These are phyloP conservation scores for Hippophae gyantsensis DNA, from an alignment of 306 rosid species.

Conservation along the genomic window DNA sequence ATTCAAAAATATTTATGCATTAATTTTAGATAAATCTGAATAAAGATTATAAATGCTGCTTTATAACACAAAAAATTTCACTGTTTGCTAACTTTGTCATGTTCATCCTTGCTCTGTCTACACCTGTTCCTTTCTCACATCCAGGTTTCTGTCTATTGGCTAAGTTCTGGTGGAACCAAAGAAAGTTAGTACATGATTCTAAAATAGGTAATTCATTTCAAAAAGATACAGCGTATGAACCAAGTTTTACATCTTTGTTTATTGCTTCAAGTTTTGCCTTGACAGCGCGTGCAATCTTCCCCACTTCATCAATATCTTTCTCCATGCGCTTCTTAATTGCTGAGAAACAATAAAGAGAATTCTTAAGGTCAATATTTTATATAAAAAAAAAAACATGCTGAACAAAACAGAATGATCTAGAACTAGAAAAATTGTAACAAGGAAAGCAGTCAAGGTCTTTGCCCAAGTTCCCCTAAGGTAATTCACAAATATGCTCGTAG, in stretches of 20 bases:
- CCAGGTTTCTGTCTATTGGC: conserved; percentile 80
- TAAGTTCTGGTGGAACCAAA: conserved; percentile 49
- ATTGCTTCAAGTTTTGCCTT: conserved; percentile 75
- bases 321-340: conserved; percentile 97
- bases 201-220: not conserved
- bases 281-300: conserved; percentile 75
- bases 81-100: conserved; percentile 64
- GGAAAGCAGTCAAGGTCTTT: not conserved
- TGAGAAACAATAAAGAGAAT: conserved; percentile 26
- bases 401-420: not conserved
- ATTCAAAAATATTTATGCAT: conserved; percentile 21
- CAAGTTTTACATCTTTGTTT: conserved; percentile 61
- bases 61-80: conserved; percentile 10
- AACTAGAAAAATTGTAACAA: conserved; percentile 1
- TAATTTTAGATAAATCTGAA: conserved; percentile 13
- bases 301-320: conserved; percentile 94
- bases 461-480: not conserved
- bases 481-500: not conserved
- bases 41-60: not conserved
- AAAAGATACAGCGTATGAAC: conserved; percentile 12
- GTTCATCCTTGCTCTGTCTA: conserved; percentile 89
- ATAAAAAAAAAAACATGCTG: conserved; percentile 6
- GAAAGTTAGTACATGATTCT: conserved; percentile 13
- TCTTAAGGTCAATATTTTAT: not conserved
- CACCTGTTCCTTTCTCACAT: conserved; percentile 83